These are phyloP conservation scores for Pseudogymnoascus sp. DNA, from an alignment of 2,329 filamentous ascomycete species.

Conservation along the genomic window DNA sequence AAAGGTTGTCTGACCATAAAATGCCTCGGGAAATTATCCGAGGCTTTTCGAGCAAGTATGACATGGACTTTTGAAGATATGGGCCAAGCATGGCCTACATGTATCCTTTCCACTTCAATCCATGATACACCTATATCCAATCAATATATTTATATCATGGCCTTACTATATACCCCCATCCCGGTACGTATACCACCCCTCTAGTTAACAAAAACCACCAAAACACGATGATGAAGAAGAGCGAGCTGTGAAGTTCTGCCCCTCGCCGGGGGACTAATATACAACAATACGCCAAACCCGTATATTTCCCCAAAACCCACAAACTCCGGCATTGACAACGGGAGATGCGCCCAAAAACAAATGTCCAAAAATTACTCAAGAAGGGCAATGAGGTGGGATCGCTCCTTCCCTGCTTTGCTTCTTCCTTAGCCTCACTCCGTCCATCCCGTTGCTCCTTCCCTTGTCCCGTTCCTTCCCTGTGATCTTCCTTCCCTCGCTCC, in stretches of 20 bases:
- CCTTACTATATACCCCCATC: not conserved
- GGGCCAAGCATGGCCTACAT: not conserved
- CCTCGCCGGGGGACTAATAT: conserved; percentile 2
- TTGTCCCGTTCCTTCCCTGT: not conserved
- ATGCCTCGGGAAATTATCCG: no score
- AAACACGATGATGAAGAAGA: conserved; percentile 40
- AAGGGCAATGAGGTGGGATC: no score
- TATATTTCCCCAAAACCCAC: not conserved
- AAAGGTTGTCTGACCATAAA: no score
- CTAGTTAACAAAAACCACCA: conserved; percentile 55
- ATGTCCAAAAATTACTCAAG: not conserved
- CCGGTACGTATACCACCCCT: not conserved
- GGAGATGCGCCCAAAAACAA: not conserved
- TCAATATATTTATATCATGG: not conserved
- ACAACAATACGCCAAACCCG: not conserved
- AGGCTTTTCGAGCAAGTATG: no score
- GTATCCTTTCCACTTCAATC: not conserved
- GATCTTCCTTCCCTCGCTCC: not conserved
- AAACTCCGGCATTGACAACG: not conserved
- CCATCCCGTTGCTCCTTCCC: not conserved
- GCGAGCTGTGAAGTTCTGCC: conserved; percentile 4
- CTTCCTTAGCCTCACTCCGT: not conserved
- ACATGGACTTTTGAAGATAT: no score
- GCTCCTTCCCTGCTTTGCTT: not conserved
- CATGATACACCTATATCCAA: not conserved